These are phyloP conservation scores for Eryngium alpinum DNA, from an alignment of 140 eudicot species.

Conservation along the genomic window DNA sequence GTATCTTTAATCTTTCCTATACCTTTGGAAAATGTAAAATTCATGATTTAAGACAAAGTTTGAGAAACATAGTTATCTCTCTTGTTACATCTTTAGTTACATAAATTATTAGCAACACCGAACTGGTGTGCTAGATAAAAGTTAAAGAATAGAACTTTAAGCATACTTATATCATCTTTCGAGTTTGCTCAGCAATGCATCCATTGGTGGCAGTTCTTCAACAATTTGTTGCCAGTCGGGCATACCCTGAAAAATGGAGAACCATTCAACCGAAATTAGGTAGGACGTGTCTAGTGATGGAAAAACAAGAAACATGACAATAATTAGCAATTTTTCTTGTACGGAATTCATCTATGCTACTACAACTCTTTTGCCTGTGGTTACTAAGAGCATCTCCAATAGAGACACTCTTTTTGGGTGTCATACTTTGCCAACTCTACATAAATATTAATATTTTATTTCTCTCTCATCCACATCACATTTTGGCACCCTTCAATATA, in stretches of 20 bases:
- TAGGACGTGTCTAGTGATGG: neutral
- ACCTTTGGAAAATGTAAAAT: neutral
- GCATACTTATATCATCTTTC: constrained; percentile 48
- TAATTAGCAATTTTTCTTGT: neutral
- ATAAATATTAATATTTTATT: no score
- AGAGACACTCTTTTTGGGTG: no score
- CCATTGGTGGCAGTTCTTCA: constrained; percentile 89
- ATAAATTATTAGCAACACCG: neutral
- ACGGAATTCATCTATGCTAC: neutral
- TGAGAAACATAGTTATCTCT: neutral
- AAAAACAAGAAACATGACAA: neutral
- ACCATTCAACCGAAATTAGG: neutral
- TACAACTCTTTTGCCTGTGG: neutral
- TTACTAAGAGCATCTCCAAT: no score
- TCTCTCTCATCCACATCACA: no score
- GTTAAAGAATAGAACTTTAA: neutral
- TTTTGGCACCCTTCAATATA: no score
- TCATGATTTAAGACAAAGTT: neutral
- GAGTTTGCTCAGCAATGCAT: constrained; percentile 79
- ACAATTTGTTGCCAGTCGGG: constrained; percentile 90
- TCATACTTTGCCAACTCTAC: no score
- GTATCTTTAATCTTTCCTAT: neutral
- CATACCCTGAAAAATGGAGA: constrained; percentile 53
- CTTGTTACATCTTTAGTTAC: neutral
- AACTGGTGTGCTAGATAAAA: neutral